Evolutionary conservation across 208 protist species (phyloP).

Genomic region (Phytomonas sp.): DNA sequence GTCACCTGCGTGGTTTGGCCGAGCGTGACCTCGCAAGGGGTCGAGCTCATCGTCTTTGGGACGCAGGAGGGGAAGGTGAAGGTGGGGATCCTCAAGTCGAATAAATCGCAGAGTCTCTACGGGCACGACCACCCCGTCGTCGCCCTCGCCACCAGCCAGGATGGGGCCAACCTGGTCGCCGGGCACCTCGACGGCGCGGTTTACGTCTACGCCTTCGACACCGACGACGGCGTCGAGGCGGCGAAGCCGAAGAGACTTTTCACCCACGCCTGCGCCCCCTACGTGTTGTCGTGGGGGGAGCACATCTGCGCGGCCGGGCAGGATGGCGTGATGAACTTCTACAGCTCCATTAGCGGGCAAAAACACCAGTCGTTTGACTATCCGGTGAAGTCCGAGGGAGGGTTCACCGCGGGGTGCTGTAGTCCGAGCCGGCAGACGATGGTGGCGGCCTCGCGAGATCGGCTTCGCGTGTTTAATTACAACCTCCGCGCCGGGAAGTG

Average conservation of each 20-base stretch:
- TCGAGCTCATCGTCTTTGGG: conserved; percentile 93
- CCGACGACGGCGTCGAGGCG: conserved; percentile 49
- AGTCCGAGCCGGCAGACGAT: conserved; percentile 92
- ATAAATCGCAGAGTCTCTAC: conserved; percentile 93
- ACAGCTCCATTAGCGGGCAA: conserved; percentile 83
- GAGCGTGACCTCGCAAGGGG: conserved; percentile 66
- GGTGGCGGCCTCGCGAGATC: conserved; percentile 83
- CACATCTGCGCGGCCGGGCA: conserved; percentile 85
- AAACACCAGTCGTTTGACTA: conserved; percentile 87
- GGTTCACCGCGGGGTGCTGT: conserved; percentile 86
- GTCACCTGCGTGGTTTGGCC: conserved; percentile 94
- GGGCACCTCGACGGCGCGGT: conserved; percentile 92
- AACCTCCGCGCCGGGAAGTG: conserved; percentile 87
- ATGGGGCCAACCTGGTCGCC: conserved; percentile 82
- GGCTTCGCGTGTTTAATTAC: conserved; percentile 91
- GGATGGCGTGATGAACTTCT: conserved; percentile 90
- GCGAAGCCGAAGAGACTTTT: conserved; percentile 76
- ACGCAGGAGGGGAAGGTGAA: conserved; percentile 92
- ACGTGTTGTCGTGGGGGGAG: conserved; percentile 91
- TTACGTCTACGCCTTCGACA: conserved; percentile 84
- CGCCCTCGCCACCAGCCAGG: conserved; percentile 54
- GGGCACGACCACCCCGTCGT: conserved; percentile 86
- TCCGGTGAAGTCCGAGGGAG: conserved; percentile 71
- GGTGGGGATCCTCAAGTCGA: conserved; percentile 89
- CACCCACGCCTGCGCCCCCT: conserved; percentile 83